phyloP scores from a whole-genome alignment of 177 flowering plant genomes.

The Tripterygium wilfordii region DNA sequence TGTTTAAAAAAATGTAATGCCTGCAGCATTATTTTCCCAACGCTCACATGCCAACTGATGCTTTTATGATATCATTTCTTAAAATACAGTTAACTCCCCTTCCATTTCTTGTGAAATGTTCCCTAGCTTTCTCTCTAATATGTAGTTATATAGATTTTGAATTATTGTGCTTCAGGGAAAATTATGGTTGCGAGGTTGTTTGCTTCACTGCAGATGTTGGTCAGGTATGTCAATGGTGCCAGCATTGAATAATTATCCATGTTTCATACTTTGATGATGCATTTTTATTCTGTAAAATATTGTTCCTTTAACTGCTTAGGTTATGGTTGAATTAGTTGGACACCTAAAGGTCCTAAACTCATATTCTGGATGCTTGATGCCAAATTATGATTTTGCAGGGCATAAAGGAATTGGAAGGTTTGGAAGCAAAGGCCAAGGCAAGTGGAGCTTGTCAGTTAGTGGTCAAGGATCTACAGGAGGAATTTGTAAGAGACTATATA shows the following conservation, averaged over 20 bases:
- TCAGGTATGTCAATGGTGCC: conserved; percentile 49
- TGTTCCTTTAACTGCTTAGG: neutral
- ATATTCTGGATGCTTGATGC: neutral
- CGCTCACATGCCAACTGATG: too few species aligned
- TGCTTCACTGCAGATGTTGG: conserved; percentile 99
- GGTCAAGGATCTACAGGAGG: conserved; percentile 87
- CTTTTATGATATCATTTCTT: too few species aligned
- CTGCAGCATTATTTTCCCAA: too few species aligned
- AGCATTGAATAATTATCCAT: neutral
- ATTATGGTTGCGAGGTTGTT: conserved; percentile 96
- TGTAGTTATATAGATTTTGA: neutral
- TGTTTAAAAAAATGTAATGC: too few species aligned
- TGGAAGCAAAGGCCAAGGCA: conserved; percentile 91
- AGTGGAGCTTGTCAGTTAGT: conserved; percentile 93
- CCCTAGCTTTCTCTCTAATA: too few species aligned
- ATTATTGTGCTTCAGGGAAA: conserved; percentile 52
- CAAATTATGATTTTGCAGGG: conserved; percentile 43
- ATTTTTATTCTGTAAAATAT: neutral
- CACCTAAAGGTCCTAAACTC: too few species aligned
- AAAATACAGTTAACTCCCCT: too few species aligned
- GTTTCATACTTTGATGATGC: neutral
- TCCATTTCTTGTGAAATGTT: too few species aligned
- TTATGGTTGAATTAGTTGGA: too few species aligned
- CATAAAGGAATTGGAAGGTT: conserved; percentile 67
- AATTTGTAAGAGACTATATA: conserved; percentile 80